Conservation (phyloP, 768 basidiomycete species). For the Hygrophoropsis aurantiaca region DNA sequence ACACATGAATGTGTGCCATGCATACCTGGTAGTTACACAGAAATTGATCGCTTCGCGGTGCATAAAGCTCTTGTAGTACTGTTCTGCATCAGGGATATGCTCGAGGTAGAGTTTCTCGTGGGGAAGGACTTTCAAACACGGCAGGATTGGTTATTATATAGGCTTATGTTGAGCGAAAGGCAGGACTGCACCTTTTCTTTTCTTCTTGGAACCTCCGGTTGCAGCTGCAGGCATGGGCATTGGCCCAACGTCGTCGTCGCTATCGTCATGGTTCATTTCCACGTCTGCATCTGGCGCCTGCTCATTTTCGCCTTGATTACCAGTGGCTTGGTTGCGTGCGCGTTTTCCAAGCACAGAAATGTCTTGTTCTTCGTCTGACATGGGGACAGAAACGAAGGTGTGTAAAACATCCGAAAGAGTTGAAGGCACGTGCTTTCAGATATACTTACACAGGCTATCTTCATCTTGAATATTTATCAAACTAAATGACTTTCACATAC, state of each 20-base stretch:
- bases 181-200: slow-evolving; percentile 69
- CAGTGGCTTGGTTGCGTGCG: slow-evolving; percentile 37
- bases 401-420: neutral
- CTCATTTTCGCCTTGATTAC: slow-evolving; percentile 18
- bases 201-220: slow-evolving; percentile 58
- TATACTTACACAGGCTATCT: too few relatives aligned
- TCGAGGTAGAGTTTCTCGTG: slow-evolving; percentile 93
- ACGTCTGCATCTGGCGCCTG: slow-evolving; percentile 19
- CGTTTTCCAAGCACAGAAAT: slow-evolving; percentile 66
- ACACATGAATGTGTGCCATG: too few relatives aligned
- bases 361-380: slow-evolving; percentile 51
- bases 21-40: slow-evolving; percentile 83
- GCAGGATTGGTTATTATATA: slow-evolving; percentile 13
- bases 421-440: too few relatives aligned
- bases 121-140: slow-evolving; percentile 68
- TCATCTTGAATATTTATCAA: too few relatives aligned
- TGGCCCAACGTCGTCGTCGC: slow-evolving; percentile 81
- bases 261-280: slow-evolving; percentile 41
- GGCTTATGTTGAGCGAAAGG: slow-evolving; percentile 26
- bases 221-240: slow-evolving; percentile 68
- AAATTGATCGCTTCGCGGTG: slow-evolving; percentile 92
- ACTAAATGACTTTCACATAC: too few relatives aligned
- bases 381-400: slow-evolving; percentile 12
- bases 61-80: slow-evolving; percentile 98
- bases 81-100: slow-evolving; percentile 86